Conservation (phyloP, 2,329 filamentous ascomycete species). For the Alternaria burnsii region DNA sequence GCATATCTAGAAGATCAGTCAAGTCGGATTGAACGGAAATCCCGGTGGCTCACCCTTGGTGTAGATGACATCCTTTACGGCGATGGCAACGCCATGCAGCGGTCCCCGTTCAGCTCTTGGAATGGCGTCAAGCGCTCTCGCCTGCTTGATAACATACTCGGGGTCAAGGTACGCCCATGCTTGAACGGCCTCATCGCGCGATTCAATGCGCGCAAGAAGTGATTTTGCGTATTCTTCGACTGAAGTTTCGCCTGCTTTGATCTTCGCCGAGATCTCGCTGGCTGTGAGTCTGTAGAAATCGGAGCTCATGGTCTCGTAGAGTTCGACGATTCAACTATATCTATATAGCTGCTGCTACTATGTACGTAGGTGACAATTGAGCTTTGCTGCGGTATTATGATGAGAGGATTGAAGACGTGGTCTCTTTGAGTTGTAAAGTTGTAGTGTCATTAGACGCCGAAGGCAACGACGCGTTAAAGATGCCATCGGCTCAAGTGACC, state of each 20-base stretch:
- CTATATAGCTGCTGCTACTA: not conserved
- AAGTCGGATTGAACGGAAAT: not conserved
- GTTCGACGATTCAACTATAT: accelerated
- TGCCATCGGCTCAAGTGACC: slow-evolving; percentile 7
- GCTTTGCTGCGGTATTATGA: not conserved
- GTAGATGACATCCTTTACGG: slow-evolving; percentile 66
- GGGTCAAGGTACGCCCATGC: slow-evolving; percentile 46
- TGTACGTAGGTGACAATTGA: not conserved
- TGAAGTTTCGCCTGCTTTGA: slow-evolving; percentile 33
- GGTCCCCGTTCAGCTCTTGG: slow-evolving; percentile 60
- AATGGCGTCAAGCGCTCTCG: slow-evolving; percentile 60
- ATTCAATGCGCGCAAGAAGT: slow-evolving; percentile 36
- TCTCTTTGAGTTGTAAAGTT: not conserved
- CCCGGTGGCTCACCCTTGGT: slow-evolving; percentile 49
- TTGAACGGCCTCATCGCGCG: slow-evolving; percentile 35
- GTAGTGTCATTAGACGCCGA: not conserved
- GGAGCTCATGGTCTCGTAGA: not conserved
- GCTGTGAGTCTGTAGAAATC: slow-evolving; percentile 35
- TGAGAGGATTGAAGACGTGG: not conserved
- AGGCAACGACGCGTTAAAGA: not conserved
- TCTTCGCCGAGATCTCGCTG: slow-evolving; percentile 31
- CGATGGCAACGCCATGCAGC: slow-evolving; percentile 66
- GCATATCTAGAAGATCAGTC: slow-evolving; percentile 56
- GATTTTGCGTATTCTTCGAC: slow-evolving; percentile 43
- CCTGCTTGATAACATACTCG: slow-evolving; percentile 59